Conservation (phyloP, 768 basidiomycete genomes). For the Kwoniella mangroviensis region DNA sequence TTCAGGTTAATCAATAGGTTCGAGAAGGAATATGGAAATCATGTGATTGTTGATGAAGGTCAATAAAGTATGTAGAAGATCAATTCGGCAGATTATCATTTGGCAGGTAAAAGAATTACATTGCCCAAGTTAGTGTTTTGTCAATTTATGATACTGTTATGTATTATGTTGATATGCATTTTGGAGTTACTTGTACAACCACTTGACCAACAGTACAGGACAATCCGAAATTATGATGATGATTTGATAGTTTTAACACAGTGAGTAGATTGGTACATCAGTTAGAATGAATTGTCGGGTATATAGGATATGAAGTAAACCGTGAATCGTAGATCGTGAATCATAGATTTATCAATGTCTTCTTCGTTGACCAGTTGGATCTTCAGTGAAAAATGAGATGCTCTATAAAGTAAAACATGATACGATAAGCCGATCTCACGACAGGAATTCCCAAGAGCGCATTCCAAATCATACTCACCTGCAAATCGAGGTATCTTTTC, state of each 20-base stretch:
- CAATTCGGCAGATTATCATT: background rate
- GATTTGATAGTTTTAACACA: too few species aligned
- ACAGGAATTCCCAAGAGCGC: too few species aligned
- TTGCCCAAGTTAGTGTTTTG: background rate
- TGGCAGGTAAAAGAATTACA: background rate
- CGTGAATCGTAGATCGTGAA: too few species aligned
- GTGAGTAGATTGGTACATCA: too few species aligned
- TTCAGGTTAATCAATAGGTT: background rate
- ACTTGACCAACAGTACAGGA: background rate
- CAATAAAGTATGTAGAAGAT: too few species aligned
- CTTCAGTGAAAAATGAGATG: constrained; percentile 44
- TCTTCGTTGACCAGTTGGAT: constrained; percentile 39
- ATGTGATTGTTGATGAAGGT: too few species aligned
- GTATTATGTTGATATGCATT: constrained; percentile 1
- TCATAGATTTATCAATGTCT: constrained; percentile 17
- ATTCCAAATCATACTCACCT: constrained; percentile 32
- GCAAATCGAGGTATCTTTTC: constrained; percentile 43
- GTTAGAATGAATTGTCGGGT: too few species aligned
- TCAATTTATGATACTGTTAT: background rate
- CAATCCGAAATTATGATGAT: background rate
- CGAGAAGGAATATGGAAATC: background rate
- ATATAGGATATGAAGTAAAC: too few species aligned
- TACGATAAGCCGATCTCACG: too few species aligned
- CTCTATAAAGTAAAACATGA: constrained; percentile 24
- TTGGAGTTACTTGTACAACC: constrained; percentile 1